These are phyloP conservation scores for Tylopilus orsonianus DNA, from an alignment of 1,284 basidiomycete genomes.

Conservation along the genomic window DNA sequence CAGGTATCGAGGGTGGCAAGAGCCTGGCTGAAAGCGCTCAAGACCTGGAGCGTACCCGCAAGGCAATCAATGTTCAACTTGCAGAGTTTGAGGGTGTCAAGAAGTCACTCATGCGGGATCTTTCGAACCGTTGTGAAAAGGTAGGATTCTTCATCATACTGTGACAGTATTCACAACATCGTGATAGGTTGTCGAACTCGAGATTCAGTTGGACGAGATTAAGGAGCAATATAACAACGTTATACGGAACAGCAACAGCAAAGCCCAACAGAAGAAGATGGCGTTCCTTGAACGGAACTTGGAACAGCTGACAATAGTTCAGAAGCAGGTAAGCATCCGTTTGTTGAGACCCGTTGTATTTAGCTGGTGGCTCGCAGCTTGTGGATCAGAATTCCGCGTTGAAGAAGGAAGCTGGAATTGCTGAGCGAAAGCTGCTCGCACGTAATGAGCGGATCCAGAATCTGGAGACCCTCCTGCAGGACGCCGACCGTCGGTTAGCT, in stretches of 20 bases:
- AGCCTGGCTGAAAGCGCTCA: constrained; percentile 95
- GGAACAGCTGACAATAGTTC: constrained; percentile 93
- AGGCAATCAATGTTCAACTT: constrained; percentile 95
- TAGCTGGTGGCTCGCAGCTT: constrained; percentile 53
- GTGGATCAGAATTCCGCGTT: constrained; percentile 98
- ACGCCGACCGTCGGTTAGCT: constrained; percentile 89
- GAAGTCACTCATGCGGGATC: constrained; percentile 97
- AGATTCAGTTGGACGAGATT: constrained; percentile 98
- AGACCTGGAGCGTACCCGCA: constrained; percentile 95
- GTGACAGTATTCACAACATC: constrained; percentile 11
- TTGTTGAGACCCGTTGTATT: constrained; percentile 1
- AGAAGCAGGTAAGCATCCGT: constrained; percentile 78
- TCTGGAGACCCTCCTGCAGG: constrained; percentile 88
- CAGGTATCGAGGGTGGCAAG: constrained; percentile 95
- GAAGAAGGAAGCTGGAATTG: constrained; percentile 97
- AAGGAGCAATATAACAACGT: constrained; percentile 99
- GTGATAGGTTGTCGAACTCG: constrained; percentile 92
- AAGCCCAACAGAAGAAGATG: constrained; percentile 99
- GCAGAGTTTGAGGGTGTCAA: constrained; percentile 99
- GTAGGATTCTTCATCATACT: constrained; percentile 41
- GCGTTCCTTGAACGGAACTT: constrained; percentile 97
- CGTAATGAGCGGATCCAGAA: constrained; percentile 98
- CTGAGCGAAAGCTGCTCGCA: constrained; percentile 93
- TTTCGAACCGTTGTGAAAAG: constrained; percentile 99
- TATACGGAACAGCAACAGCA: constrained; percentile 95